phyloP scores from a whole-genome alignment of 768 basidiomycete genomes.

The Mycena olivaceomarginata region DNA sequence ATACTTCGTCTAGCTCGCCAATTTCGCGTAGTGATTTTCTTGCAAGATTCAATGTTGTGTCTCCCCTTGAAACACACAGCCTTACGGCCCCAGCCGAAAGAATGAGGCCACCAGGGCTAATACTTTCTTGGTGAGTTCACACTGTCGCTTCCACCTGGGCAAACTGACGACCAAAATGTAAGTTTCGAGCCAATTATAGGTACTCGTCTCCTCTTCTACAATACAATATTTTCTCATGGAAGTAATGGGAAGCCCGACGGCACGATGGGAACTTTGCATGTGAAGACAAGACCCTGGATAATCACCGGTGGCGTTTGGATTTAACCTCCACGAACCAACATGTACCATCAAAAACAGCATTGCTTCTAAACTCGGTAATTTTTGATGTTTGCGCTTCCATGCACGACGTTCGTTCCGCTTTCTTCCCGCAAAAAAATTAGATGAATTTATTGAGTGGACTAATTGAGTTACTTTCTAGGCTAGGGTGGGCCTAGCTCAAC shows the following conservation, averaged over 20 bases:
- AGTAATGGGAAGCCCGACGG: neutral
- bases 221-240: conserved; percentile 7
- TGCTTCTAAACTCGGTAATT: conserved; percentile 19
- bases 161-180: neutral
- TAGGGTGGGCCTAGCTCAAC: neutral
- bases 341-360: conserved; percentile 19
- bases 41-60: neutral
- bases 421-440: neutral
- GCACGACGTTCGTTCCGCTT: neutral
- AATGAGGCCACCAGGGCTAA: neutral
- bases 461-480: neutral
- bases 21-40: neutral
- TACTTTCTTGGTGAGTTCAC: neutral
- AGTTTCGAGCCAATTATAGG: conserved; percentile 13
- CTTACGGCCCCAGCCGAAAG: conserved; percentile 13
- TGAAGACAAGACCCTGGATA: neutral
- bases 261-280: neutral
- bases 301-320: neutral
- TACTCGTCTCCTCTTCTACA: neutral
- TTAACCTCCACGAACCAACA: neutral
- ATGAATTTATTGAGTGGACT: neutral
- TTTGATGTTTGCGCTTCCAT: neutral
- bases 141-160: conserved; percentile 21
- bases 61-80: conserved; percentile 28
- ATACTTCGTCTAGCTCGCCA: neutral